phyloP scores from a whole-genome alignment of 192 early-diverging fungal species.

The Coemansia sp. region DNA sequence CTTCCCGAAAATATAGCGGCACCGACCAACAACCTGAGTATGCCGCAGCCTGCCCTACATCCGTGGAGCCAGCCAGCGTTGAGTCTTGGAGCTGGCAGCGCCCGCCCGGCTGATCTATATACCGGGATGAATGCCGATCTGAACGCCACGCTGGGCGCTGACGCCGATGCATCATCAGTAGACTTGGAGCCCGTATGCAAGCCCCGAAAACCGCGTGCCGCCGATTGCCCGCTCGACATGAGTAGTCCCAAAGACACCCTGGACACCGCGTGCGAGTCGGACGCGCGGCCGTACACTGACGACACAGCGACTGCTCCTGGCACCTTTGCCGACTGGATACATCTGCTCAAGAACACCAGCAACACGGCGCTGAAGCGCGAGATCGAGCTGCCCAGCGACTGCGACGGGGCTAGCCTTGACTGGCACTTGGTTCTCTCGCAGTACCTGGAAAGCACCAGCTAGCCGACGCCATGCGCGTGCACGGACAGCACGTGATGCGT shows the following conservation, averaged over 20 bases:
- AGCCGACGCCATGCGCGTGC: neutral
- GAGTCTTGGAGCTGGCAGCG: too few relatives aligned
- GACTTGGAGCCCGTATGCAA: neutral
- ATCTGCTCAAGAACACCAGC: neutral
- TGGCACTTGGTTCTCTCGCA: slow-evolving; percentile 4
- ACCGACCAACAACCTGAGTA: neutral
- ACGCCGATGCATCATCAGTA: neutral
- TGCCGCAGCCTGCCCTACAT: neutral
- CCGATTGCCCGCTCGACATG: neutral
- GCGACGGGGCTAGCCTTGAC: neutral
- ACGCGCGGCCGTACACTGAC: too few relatives aligned
- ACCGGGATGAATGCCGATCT: neutral
- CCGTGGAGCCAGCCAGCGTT: slow-evolving; percentile 5
- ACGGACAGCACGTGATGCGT: neutral
- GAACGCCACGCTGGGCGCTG: neutral
- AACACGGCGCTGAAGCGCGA: neutral
- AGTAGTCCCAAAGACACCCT: neutral
- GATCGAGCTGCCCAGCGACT: neutral
- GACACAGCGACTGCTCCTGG: neutral
- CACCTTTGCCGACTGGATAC: slow-evolving; percentile 1
- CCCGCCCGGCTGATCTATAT: neutral
- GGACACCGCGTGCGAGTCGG: neutral
- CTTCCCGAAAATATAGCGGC: neutral
- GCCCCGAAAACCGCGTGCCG: neutral
- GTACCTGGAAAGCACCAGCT: slow-evolving; percentile 9